These are phyloP conservation scores for Cucurbitaria berberidis DNA, from an alignment of 2,329 filamentous ascomycete genomes.

Conservation along the genomic window DNA sequence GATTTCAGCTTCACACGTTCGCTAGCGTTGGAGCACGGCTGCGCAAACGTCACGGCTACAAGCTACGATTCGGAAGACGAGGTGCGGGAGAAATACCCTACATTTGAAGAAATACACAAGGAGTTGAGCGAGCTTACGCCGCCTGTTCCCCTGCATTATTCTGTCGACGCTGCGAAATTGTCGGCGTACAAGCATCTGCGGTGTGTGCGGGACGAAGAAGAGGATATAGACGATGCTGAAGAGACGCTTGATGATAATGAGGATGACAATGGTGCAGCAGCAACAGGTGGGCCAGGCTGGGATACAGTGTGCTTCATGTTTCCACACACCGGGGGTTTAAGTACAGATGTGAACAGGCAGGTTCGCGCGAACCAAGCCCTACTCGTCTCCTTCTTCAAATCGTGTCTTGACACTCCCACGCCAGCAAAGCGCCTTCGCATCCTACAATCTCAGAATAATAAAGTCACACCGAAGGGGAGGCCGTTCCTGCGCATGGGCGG, in stretches of 20 bases:
- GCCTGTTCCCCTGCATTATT: slow-evolving; percentile 54
- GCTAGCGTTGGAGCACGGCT: slow-evolving; percentile 69
- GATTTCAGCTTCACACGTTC: slow-evolving; percentile 79
- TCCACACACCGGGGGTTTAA: slow-evolving; percentile 90
- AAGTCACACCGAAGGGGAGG: background rate
- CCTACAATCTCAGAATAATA: slow-evolving; percentile 16
- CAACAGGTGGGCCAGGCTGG: slow-evolving; percentile 54
- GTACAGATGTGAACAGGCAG: slow-evolving; percentile 92
- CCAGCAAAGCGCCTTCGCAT: slow-evolving; percentile 19
- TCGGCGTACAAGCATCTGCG: slow-evolving; percentile 37
- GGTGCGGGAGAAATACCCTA: slow-evolving; percentile 58
- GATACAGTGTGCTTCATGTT: slow-evolving; percentile 94
- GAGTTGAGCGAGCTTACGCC: slow-evolving; percentile 37
- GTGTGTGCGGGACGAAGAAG: slow-evolving; percentile 16
- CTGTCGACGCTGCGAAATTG: slow-evolving; percentile 69
- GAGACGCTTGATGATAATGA: slow-evolving; percentile 23
- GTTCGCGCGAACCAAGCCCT: slow-evolving; percentile 75
- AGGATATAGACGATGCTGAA: too few species aligned
- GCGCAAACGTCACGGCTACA: slow-evolving; percentile 71
- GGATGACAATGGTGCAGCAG: slow-evolving; percentile 1
- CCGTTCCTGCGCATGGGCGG: slow-evolving; percentile 60
- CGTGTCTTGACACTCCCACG: slow-evolving; percentile 29
- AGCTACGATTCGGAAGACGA: slow-evolving; percentile 67
- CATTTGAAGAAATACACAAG: slow-evolving; percentile 52
- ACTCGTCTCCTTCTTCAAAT: slow-evolving; percentile 40